Conservation (phyloP, 2,329 filamentous ascomycete species). For the Corinectria fuckeliana region DNA sequence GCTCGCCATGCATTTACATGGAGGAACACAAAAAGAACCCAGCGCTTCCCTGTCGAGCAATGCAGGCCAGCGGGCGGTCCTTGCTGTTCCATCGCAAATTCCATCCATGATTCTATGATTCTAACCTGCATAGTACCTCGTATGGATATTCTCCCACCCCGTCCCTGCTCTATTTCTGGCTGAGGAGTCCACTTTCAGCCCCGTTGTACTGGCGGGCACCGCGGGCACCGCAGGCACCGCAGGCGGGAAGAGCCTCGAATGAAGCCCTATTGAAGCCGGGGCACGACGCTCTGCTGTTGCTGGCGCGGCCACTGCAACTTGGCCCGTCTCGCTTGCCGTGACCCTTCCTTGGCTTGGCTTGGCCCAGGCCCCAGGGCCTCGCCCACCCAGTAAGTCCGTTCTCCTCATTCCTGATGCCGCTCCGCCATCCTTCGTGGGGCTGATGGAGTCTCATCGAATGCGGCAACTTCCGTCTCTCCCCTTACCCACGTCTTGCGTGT, state of each 20-base stretch:
- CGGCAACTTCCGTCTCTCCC: conserved; percentile 15
- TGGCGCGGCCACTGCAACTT: conserved; percentile 5
- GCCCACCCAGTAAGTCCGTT: conserved; percentile 15
- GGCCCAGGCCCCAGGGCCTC: conserved; percentile 12
- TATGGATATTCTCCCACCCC: not conserved
- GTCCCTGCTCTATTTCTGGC: conserved; percentile 17
- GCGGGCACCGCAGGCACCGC: not conserved
- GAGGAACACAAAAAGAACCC: not conserved
- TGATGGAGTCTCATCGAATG: conserved; percentile 2
- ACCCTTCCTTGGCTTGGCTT: conserved; percentile 14
- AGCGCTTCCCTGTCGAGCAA: not conserved
- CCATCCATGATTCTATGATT: not conserved
- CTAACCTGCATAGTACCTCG: conserved; percentile 1
- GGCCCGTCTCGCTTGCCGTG: conserved; percentile 19
- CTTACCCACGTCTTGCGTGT: conserved; percentile 30
- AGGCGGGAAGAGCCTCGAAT: conserved; percentile 21
- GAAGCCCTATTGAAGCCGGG: conserved; percentile 23
- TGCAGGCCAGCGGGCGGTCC: not conserved
- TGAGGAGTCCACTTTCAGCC: conserved; percentile 19
- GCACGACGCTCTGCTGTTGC: conserved; percentile 19
- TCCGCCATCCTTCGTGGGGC: conserved; percentile 31
- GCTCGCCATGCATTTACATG: too few relatives aligned
- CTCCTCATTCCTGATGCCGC: conserved; percentile 23
- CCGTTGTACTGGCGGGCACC: conserved; percentile 12
- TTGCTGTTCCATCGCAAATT: not conserved